Evolutionary conservation across 2,329 filamentous ascomycete species (phyloP).

Genomic region (Arthrobotrys pseudoclavata): DNA sequence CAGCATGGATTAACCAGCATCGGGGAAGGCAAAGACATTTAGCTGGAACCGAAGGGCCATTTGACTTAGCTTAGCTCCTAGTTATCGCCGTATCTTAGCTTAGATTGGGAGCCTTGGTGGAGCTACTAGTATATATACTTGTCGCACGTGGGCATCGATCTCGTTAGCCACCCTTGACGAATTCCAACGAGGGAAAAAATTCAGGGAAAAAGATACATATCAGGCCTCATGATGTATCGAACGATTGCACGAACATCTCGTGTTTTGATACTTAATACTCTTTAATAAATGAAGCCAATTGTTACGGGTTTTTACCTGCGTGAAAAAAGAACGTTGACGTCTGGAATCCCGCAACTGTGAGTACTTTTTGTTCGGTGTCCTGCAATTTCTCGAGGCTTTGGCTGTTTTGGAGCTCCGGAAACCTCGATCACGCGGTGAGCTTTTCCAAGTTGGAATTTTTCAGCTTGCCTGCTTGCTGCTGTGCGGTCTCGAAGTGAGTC

Average conservation of each 20-base stretch:
- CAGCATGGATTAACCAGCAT: constrained; percentile 19
- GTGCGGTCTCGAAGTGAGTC: constrained; percentile 13
- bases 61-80: constrained; percentile 37
- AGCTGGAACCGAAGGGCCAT: constrained; percentile 36
- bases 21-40: constrained; percentile 29
- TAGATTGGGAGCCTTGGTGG: constrained; percentile 20
- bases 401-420: constrained; percentile 56
- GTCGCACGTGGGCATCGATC: constrained; percentile 39
- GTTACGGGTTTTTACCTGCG: constrained; percentile 10
- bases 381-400: constrained; percentile 37
- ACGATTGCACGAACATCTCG: constrained; percentile 22
- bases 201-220: constrained; percentile 26
- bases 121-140: constrained; percentile 7
- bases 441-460: constrained; percentile 16
- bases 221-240: constrained; percentile 25
- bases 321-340: constrained; percentile 11
- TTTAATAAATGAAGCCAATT: constrained; percentile 7
- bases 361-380: not conserved
- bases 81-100: constrained; percentile 14
- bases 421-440: constrained; percentile 47
- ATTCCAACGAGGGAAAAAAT: constrained; percentile 3
- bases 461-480: constrained; percentile 1
- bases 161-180: constrained; percentile 36
- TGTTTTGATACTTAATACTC: constrained; percentile 18
- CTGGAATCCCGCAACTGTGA: constrained; percentile 7